phyloP scores from a whole-genome alignment of 2,329 filamentous ascomycete genomes.

The Shiraia bambusicola region DNA sequence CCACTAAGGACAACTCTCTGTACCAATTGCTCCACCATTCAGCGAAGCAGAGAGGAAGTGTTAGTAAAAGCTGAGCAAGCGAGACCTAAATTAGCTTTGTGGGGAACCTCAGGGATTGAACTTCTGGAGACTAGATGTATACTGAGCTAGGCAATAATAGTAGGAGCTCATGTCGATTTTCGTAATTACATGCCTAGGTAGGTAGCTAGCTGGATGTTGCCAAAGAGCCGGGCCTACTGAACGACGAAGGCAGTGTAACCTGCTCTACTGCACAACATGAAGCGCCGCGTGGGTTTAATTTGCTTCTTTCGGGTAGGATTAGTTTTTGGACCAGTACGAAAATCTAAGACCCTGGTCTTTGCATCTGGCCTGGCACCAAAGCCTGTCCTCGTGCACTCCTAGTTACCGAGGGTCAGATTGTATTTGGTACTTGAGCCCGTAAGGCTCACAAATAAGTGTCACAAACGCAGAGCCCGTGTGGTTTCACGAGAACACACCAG shows the following conservation, averaged over 20 bases:
- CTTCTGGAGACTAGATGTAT: background rate
- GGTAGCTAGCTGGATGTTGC: constrained; percentile 5
- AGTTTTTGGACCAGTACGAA: constrained; percentile 23
- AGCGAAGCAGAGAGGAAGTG: constrained; percentile 2
- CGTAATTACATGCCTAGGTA: too few relatives aligned
- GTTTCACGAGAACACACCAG: too few relatives aligned
- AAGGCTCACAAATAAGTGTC: too few relatives aligned
- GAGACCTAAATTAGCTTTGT: constrained; percentile 19
- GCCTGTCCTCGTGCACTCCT: constrained; percentile 7
- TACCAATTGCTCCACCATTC: constrained; percentile 7
- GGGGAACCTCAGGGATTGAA: constrained; percentile 12
- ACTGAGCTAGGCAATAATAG: constrained; percentile 4
- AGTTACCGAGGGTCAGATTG: constrained; percentile 1
- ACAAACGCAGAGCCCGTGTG: too few relatives aligned
- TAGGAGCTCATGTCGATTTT: too few relatives aligned
- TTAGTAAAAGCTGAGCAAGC: constrained; percentile 10
- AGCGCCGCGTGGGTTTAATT: constrained; percentile 11
- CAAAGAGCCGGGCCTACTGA: constrained; percentile 7
- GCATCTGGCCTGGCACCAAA: constrained; percentile 15
- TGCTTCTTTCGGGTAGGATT: constrained; percentile 8
- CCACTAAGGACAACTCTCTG: background rate
- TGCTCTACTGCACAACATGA: constrained; percentile 11
- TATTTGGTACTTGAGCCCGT: background rate
- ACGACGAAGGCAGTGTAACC: constrained; percentile 1
- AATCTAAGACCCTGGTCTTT: constrained; percentile 15